Base-by-base conservation (phyloP, 2,329 filamentous ascomycete species). In the Sporothrix luriei region DNA sequence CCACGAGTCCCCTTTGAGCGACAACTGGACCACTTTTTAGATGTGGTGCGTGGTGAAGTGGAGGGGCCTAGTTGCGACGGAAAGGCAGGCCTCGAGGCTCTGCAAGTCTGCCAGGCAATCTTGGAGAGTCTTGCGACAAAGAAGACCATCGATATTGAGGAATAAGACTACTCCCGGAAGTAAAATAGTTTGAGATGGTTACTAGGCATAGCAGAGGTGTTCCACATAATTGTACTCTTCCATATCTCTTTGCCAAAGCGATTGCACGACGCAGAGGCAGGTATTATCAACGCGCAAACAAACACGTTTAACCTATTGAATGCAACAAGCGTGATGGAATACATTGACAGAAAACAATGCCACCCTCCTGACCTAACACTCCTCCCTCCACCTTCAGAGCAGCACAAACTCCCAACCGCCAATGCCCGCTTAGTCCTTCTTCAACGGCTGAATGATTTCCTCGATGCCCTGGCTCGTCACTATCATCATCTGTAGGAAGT, bases 401-500 rank as follows among this genome's bases (percentile, higher is more conserved):
- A 48, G 14, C 14, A 6, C 43, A 19, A 14, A 5, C 43, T 19
- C 43, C 14, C 13, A 48, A 16, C 43, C 19, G 43, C 43, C 43
- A 14, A 16, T 16, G 43, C 16, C 24, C 29, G n/a, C 70, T 78
- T 91, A 97, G 81, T 97, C 93, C 83, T 89, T 89, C 91, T 99
- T 99, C 83, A 99, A 82, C 38, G 91, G 90, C 75, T 90, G 82
- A 77, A 91, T 90, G 66, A 88, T 87, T 85, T 99, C 95, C 83
- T 96, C 87, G 77, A 98, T 93, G 13, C 95, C 95, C 68, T 93
- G 84, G 80, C 86, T 88, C 64, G 93, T 97, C 77, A 98, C 93
- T 75, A 96, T 88, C 85, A 99, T 86, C 88, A 97, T 94, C 85
- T 99, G 95, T 79, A 99, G 82, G 66, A 91, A 90, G 82, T 99